Conservation (phyloP, 1,139 yeast genomes). For the Magnusiomyces tetraspermus region DNA sequence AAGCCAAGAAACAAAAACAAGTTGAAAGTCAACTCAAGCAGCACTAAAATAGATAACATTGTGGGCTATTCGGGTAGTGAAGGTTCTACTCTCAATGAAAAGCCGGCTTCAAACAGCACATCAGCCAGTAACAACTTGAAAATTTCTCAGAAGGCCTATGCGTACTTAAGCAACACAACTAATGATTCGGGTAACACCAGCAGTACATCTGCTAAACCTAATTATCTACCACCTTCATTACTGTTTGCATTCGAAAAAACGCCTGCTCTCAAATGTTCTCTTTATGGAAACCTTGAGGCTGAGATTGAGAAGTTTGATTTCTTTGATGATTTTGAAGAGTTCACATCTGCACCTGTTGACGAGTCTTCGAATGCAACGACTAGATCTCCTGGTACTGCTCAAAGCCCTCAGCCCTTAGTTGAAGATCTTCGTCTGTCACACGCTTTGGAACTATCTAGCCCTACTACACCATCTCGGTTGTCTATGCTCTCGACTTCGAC, state of each 20-base stretch:
- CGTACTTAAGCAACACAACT: too few species aligned
- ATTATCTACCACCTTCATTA: conserved; percentile 1
- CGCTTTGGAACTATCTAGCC: not conserved
- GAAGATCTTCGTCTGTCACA: not conserved
- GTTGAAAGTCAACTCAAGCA: not conserved
- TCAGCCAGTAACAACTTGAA: too few species aligned
- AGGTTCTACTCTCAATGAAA: too few species aligned
- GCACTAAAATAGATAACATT: too few species aligned
- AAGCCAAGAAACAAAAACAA: not conserved
- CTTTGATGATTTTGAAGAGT: not conserved
- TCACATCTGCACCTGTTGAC: not conserved
- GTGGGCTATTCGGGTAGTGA: too few species aligned
- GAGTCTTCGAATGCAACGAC: not conserved
- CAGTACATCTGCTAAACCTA: not conserved
- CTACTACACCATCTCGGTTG: not conserved
- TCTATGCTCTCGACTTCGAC: not conserved
- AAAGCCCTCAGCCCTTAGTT: too few species aligned
- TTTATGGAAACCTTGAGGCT: not conserved
- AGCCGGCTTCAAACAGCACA: not conserved
- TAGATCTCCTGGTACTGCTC: not conserved
- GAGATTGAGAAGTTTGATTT: not conserved
- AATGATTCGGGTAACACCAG: not conserved
- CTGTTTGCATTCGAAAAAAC: not conserved
- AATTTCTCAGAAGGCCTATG: too few species aligned
- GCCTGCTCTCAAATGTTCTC: not conserved